These are phyloP conservation scores for Malus hybrid DNA, from an alignment of 331 rosid genomes.

Conservation along the genomic window DNA sequence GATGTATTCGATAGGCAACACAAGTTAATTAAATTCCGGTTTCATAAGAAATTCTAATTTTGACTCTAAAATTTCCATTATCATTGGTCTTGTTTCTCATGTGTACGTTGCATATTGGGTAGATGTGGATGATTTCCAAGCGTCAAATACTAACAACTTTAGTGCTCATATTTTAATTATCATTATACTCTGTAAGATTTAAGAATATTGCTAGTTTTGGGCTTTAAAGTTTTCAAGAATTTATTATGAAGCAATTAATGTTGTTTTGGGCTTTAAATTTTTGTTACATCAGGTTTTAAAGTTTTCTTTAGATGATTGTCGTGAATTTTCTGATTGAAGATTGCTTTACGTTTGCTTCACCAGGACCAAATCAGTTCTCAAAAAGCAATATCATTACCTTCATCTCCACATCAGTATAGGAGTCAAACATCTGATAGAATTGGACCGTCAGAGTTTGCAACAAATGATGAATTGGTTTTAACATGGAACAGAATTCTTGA, in stretches of 20 bases:
- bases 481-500: conserved; percentile 86
- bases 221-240: background rate
- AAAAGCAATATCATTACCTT: conserved; percentile 85
- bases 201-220: no score
- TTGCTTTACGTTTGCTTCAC: conserved; percentile 24
- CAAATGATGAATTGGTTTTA: conserved; percentile 54
- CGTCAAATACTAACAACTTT: background rate
- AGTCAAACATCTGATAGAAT: conserved; percentile 53
- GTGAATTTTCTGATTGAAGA: conserved; percentile 20
- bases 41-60: background rate
- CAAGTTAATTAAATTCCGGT: background rate
- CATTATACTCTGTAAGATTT: background rate
- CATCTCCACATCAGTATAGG: conserved; percentile 87
- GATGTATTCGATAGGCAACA: background rate
- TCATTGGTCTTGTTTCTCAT: background rate
- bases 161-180: background rate
- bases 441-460: conserved; percentile 41
- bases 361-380: conserved; percentile 55
- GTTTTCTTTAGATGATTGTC: conserved; percentile 33
- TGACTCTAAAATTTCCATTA: background rate
- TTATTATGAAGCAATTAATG: background rate
- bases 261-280: background rate
- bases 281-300: conserved; percentile 24
- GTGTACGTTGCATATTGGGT: background rate
- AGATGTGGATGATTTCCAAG: background rate